A percentile compares a stretch with the other conserved stretches of the same genome.
These are phyloP conservation scores for Eimeria brunetti DNA, from an alignment of 169 alveolate genomes.

Conservation along the genomic window DNA sequence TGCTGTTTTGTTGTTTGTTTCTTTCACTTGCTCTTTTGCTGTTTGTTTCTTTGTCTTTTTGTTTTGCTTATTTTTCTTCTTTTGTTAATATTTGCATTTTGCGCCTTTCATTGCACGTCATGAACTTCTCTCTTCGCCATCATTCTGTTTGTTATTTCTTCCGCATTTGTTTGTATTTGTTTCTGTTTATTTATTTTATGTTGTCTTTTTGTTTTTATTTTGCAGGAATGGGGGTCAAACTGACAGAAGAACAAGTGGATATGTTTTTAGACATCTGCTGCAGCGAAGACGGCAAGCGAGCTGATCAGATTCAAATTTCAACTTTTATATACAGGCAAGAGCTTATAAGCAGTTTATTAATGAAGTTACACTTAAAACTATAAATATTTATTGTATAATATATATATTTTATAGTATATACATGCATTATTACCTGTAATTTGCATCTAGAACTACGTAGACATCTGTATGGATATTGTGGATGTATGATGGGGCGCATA, in stretches of 20 bases:
- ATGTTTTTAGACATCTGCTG: slow-evolving; percentile 77
- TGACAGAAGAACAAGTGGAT: slow-evolving; percentile 82
- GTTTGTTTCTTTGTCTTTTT: background rate
- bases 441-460: background rate
- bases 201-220: background rate
- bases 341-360: background rate
- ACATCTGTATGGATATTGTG: background rate
- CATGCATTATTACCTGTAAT: background rate
- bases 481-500: background rate
- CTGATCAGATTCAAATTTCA: slow-evolving; percentile 48
- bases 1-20: background rate
- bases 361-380: no score
- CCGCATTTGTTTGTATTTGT: background rate
- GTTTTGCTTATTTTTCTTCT: background rate
- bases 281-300: slow-evolving; percentile 65
- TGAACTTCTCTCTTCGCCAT: no score
- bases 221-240: slow-evolving; percentile 78
- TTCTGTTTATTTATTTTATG: background rate
- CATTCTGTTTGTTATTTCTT: background rate
- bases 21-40: background rate
- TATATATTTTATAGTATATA: no score
- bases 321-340: slow-evolving; percentile 77
- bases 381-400: no score
- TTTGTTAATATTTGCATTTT: background rate
- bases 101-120: background rate